Evolutionary conservation across 768 basidiomycete species (phyloP), one percentile per base, ranked within the genome.

Genomic region (Trametes cingulata): DNA sequence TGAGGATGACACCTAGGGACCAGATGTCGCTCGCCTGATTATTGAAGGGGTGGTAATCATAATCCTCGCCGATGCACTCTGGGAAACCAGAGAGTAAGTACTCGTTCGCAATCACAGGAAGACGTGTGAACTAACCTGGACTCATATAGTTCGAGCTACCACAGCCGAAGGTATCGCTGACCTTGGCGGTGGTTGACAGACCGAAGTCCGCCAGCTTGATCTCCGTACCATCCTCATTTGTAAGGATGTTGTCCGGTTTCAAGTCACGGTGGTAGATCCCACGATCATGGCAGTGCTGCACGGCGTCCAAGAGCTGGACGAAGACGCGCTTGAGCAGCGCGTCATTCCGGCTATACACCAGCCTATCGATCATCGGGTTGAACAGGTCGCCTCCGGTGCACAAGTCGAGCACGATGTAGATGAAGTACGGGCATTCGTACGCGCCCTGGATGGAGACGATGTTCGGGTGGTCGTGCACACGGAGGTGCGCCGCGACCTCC

Each of bases 381-480:
- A 79, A 81, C 56, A 84, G 68, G 66, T 83, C 82, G 43, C 82
- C 82, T 37, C 69, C 71, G 12, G 57, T 48, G 65, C 71, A 69
- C 60, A 65, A 75, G 57, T 87, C 85, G 62, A 86, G 74, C 29
- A 89, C 81, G 64, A 95, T 80, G 74, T 87, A 94, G 67, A 91
- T 72, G 70, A 79, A 87, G 36, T 75, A 71, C 27, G 80, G 79
- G 62, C 90, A 86, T 61, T 82, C 80, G 69, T 92, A 77, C 61
- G 84, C 77, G 27, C 82, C 78, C 72, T 88, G 84, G 52, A 94
- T 76, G 4, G 87, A 85, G 55, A 94, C 80, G 69, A 97, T 80
- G 64, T 84, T 82, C 15, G 81, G 79, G 60, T 86, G 87, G 15
- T 74, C 76, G 48, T 80, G 75, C 50, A 86, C 85, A 56, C 77